These are phyloP conservation scores for Stromatinia cepivora DNA, from an alignment of 2,329 filamentous ascomycete species.

Conservation along the genomic window DNA sequence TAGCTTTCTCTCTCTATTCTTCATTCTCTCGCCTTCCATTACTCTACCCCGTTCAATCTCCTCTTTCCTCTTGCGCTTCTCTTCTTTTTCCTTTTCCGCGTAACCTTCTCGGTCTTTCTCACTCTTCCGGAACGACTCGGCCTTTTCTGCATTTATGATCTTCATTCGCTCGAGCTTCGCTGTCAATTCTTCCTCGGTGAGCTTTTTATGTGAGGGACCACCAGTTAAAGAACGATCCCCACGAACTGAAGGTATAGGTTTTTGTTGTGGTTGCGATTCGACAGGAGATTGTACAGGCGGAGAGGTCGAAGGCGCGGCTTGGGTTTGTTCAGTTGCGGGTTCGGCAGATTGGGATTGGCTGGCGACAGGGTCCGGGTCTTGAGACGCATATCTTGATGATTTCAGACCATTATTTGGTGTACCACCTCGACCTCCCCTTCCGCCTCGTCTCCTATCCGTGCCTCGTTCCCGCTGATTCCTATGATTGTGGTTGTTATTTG, in stretches of 20 bases:
- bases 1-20: conserved; percentile 42
- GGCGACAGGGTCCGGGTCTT: conserved; percentile 10
- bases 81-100: conserved; percentile 60
- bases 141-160: conserved; percentile 59
- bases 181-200: conserved; percentile 64
- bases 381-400: conserved; percentile 33
- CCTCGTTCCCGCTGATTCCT: conserved; percentile 25
- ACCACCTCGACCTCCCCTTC: conserved; percentile 25
- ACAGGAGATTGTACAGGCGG: not conserved
- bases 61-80: conserved; percentile 50
- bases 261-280: conserved; percentile 22
- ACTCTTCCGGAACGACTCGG: conserved; percentile 62
- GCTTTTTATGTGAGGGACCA: conserved; percentile 55
- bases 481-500: conserved; percentile 9
- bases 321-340: not conserved
- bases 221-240: conserved; percentile 57
- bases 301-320: not conserved
- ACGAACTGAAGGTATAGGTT: conserved; percentile 47
- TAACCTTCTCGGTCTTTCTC: conserved; percentile 67
- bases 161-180: conserved; percentile 61
- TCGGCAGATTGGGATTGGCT: not conserved
- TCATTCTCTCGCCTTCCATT: conserved; percentile 42
- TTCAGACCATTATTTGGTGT: conserved; percentile 29
- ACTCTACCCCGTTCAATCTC: conserved; percentile 37
- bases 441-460: conserved; percentile 23